Evolutionary conservation across 73 alveolate genomes (phyloP), one percentile per base, ranked within the genome.

Genomic region (Paramecium bursaria): DNA sequence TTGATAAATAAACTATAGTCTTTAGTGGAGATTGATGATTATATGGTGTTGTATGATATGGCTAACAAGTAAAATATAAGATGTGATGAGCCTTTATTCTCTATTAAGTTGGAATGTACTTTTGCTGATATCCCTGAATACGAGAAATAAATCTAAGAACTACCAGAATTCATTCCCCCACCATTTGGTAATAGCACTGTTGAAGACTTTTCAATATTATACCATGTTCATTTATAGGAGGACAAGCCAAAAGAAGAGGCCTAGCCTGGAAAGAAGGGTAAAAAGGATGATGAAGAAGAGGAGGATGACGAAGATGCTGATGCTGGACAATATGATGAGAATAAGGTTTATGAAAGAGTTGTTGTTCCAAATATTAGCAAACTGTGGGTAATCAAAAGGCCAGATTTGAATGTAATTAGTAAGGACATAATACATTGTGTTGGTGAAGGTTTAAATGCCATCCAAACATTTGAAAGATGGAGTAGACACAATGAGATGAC

Each of bases 401-500:
- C 89, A 22, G 50, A 79, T 10, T 14, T 61, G 25, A 73, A 79
- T 27, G 54, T 82, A 1, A 49, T 54, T 19, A 67, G 46, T 79
- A 48, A 80, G 0, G 89, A 79, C 42, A 79, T 79, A 3, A 54
- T 79, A 21, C 61, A 73, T n/a, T 79, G 89, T 53, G 54, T 92
- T 54, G 88, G 86, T 2, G 90, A 89, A 60, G 94, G 97, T n/a
- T 73, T 85, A 11, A 90, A 92, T 51, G 79, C 85, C 29, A 92
- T 92, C 39, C 29, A 79, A 75, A 90, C 90, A 7, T 90, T 92
- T 86, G 97, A 92, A 75, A 85, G 97, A 87, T 92, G 92, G 92
- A 86, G 94, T 42, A 92, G 92, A 74, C 97, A 92, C 55, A 92
- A 91, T 42, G 94, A 90, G 14, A 49, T 92, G 92, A 92, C 92